phyloP scores from a whole-genome alignment of 169 alveolate genomes.

The Cyclospora cayetanensis region DNA sequence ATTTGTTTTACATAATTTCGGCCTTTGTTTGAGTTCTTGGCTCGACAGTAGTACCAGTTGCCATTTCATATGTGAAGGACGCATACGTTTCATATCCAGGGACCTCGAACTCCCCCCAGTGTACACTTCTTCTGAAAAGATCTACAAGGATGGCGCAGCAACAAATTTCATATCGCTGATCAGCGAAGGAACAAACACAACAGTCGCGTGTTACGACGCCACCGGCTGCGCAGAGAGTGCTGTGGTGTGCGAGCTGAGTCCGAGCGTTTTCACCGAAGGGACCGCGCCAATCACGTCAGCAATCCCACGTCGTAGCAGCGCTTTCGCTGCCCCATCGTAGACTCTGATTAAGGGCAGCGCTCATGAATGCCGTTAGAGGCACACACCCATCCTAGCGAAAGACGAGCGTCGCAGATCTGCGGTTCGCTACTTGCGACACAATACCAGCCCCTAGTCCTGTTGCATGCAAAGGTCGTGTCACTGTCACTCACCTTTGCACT shows the following conservation, averaged over 20 bases:
- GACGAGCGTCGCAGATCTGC: background rate
- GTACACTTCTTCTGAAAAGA: background rate
- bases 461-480: too few species aligned
- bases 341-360: too few species aligned
- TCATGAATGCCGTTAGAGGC: too few species aligned
- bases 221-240: background rate
- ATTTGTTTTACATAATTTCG: too few species aligned
- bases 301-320: background rate
- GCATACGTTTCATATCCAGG: background rate
- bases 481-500: background rate
- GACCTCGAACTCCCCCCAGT: constrained; percentile 4
- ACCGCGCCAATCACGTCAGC: constrained; percentile 25
- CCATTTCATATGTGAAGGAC: too few species aligned
- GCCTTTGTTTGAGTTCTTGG: too few species aligned
- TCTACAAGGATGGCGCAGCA: constrained; percentile 23
- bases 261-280: background rate
- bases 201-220: constrained; percentile 21
- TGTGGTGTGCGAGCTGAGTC: constrained; percentile 35
- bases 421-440: background rate
- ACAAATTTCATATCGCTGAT: constrained; percentile 39
- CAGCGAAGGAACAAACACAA: background rate
- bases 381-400: background rate
- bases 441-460: too few species aligned
- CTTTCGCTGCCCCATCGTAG: background rate
- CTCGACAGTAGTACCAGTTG: too few species aligned